Evolutionary conservation across 78 protist genomes (phyloP).

Genomic region (Neovahlkampfia damariscottae): DNA sequence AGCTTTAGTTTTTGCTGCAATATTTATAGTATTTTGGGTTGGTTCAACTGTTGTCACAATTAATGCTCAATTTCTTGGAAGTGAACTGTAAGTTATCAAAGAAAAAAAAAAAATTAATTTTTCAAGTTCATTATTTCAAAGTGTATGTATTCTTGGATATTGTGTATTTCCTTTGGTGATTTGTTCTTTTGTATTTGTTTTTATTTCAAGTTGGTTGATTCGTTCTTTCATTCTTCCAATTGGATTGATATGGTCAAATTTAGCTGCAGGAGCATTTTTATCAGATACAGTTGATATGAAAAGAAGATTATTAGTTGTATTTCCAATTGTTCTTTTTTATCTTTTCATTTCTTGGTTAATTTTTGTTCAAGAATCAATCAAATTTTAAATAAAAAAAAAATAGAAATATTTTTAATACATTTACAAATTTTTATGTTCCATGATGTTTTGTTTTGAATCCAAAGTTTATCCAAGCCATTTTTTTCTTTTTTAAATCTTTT

Average conservation of each 20-base stretch:
- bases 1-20: constrained; percentile 30
- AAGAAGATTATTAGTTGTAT: constrained; percentile 19
- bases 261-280: constrained; percentile 25
- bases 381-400: too few relatives aligned
- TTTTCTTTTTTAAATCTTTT: too few relatives aligned
- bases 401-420: too few relatives aligned
- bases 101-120: not conserved
- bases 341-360: constrained; percentile 25
- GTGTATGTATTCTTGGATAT: constrained; percentile 88
- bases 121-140: constrained; percentile 77
- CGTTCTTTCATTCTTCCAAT: not conserved
- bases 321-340: constrained; percentile 50
- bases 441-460: too few relatives aligned
- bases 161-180: constrained; percentile 75
- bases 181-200: constrained; percentile 24
- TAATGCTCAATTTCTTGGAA: constrained; percentile 51
- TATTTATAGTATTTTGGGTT: constrained; percentile 29
- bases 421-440: too few relatives aligned
- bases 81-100: too few relatives aligned
- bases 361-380: too few relatives aligned
- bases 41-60: constrained; percentile 48
- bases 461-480: too few relatives aligned
- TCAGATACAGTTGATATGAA: constrained; percentile 1
- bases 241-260: not conserved
- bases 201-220: not conserved